Evolutionary conservation across 2,329 filamentous ascomycete genomes (phyloP), one percentile per base, ranked within the genome.

Genomic region (Paecilomyces dactylethromorphus): DNA sequence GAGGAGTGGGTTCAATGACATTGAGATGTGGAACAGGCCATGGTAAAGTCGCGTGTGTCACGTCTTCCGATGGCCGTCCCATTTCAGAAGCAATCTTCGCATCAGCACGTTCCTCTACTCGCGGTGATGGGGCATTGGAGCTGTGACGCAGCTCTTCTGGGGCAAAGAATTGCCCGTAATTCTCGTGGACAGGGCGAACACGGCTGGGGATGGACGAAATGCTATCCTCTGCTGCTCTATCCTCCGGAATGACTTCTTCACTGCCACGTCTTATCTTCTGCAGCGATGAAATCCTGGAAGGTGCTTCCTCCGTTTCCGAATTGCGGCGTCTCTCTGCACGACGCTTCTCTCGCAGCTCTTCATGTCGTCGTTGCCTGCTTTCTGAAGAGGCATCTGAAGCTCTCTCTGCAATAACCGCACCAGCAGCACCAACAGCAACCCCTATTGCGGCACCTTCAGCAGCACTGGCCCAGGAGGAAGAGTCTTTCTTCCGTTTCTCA

Each of bases 1-100:
- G 81, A 21, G 84, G 84, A 6, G 84, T 86, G 2, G 84, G 81
- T 53, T 82, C 78, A 56, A 85, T 83, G 24, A 86, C 71, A 51
- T 81, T 83, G 15, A 87, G 73, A n/a, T 66, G 70, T 11, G 83
- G 83, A 21, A 86, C 79, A 18, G 73, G 69, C 72, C 76, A 81
- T 15, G 75, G 76, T 8, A 75, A 62, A 51, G 61, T 51, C 22
- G 32, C 32, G 24, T 54, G 56, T 26, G 50, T 53, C 22, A 56
- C 54, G 31, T 58, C 60, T 12, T 61, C 60, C 50, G 62, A 63
- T 49, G 50, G 32, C 18, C 45, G 53, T 57, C 55, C 58, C 21
- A 65, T 57, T 12, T 67, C 63, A 15, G 64, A 63, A 13, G 63
- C 59, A n/a, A 59, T 60, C 15, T 53, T 54, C 49, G 71, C 68